Base-by-base conservation (phyloP, 805 yeast species). In the Suhomyces canberraensis region DNA sequence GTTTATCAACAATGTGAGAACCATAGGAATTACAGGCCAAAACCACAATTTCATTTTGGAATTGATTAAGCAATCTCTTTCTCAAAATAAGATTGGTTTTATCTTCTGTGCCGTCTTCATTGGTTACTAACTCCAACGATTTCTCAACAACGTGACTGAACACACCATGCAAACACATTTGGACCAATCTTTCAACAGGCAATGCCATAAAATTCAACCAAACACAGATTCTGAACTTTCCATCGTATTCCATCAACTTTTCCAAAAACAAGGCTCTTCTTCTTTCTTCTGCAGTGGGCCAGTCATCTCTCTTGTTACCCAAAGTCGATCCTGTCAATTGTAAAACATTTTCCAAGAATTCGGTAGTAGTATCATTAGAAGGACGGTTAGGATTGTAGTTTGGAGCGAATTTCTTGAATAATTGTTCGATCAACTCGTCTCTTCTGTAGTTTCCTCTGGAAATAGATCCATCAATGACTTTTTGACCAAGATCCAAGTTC, bases 281-380 rank as follows among this genome's bases (percentile, higher is more conserved):
- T 68, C 95, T 76, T 55, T 87, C 95, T 50, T 85, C 93, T 0
- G 89, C 84, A 1, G 95, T 87, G 31, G 95, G 95, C 95, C 95
- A 86, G 56, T 87, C 95, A 47, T 79, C 95, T 45, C 76, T 76
- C 2, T 88, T 82, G 58, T 85, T 84, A 20, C 91, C 93, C 38
- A 87, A 63, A 0, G 95, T 87, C 0, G 95, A 84, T 1, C 75
- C 64, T 4, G 80, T 70, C 44, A 87, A 60, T 48, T 75, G 75
- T 35, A 87, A 66, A 16, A 83, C 74, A 42, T 81, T 82, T 46
- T 85, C 95, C 42, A 85, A 64, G 32, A 86, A 71, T 40, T 73
- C 79, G 4, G 66, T 45, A 54, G 73, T 42, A 33, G 60, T 48
- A 40, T 52, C 36, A 26, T 37, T 15, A 4, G 30, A 16, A 11